Evolutionary conservation across 2,329 filamentous ascomycete species (phyloP), one percentile per base, ranked within the genome.

Genomic region (Colletotrichum gigasporum): DNA sequence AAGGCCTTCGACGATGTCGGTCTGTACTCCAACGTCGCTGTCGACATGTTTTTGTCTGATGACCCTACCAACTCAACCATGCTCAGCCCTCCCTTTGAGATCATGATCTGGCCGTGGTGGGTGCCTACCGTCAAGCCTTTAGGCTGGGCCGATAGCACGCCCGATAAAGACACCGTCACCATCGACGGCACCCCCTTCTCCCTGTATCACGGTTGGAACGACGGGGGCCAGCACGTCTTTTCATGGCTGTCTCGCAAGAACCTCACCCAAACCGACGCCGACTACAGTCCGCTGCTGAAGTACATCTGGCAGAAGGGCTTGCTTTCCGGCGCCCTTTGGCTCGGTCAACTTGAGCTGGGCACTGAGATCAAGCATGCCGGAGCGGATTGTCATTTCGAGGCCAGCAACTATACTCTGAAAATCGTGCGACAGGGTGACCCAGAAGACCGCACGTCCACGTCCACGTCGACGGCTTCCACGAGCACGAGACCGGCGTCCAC

Each of bases 21-120:
- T 9, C 60, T 66, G 11, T 52, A 60, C 44, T 39, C 64, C 60
- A 66, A 66, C 39, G 64, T 66, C 44, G 61, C 64, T 20, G 57
- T 65, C 14, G 62, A 65, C 18, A 65, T 65, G 62, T 65, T 65
- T 42, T 35, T 65, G 34, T 61, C 62, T 5, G 62, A 65, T 14
- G 44, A 62, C 42, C 35, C 35, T n/a, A 45, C 59, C 18, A 65
- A 65, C 30, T 65, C 62, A 22, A 65, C 62, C 28, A 50, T 50
- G 55, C 42, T 65, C 34, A 59, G 57, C 22, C 56, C 62, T 11
- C 62, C 62, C 34, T 54, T 65, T 37, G 62, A 65, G 39, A 65
- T 65, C 14, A 65, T 65, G 62, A 65, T 65, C 30, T 65, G 56
- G 62, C 62, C 56, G 4, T 65, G 62, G 62, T 65, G 62, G 62